These are phyloP conservation scores for Tetradesmus obliquus DNA, from an alignment of 139 green algal genomes.

Conservation along the genomic window DNA sequence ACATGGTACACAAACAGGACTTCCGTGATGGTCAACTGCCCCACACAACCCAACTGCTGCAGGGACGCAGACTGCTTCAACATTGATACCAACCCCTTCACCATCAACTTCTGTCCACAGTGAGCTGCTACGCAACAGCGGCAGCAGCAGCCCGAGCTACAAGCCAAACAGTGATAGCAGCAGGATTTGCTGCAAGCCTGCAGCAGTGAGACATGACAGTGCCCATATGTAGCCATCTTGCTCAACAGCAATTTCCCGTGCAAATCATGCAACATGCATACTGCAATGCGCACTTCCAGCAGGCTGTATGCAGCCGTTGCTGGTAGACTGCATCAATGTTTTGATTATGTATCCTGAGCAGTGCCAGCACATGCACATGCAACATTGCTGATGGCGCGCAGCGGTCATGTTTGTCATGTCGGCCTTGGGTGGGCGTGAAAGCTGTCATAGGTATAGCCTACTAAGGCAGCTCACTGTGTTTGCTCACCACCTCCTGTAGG, in stretches of 20 bases:
- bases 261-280: no score
- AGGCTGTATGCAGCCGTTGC: no score
- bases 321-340: background rate
- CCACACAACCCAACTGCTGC: constrained; percentile 4
- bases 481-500: background rate
- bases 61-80: constrained; percentile 20
- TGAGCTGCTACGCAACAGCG: no score
- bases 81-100: background rate
- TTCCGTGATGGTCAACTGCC: constrained; percentile 2
- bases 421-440: no score
- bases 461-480: background rate
- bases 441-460: background rate
- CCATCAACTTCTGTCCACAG: background rate
- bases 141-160: background rate
- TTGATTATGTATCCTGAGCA: background rate
- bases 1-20: constrained; percentile 21
- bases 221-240: background rate
- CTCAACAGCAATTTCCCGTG: background rate
- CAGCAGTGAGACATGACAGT: background rate
- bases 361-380: no score
- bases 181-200: background rate
- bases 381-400: background rate
- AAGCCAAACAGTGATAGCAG: background rate
- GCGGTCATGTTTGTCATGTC: no score
- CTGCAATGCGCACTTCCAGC: no score